Base-by-base conservation (phyloP, 169 alveolate genomes). In the Plasmodium knowlesi region DNA sequence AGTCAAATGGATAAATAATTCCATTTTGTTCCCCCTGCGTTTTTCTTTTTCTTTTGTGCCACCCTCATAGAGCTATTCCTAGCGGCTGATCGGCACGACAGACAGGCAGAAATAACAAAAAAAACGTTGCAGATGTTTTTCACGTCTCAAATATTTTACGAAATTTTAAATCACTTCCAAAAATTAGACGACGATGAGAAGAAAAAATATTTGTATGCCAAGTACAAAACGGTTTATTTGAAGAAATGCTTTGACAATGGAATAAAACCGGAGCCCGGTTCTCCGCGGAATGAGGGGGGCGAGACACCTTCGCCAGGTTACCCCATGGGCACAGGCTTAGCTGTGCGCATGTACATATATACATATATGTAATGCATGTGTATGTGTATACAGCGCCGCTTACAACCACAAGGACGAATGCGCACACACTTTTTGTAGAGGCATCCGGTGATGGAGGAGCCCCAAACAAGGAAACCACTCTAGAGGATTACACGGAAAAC, bases 111-210 rank as follows among this genome's bases (percentile, higher is more conserved):
- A 16, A 81, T 91, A 71, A 81, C 91, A 81, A 91, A 91, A 81
- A 80, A 46, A 72, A 91, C 95, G 74, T n/a, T 91, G 10, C 91
- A 81, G 12, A 81, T 91, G 92, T 91, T 91, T 91, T 91, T 80
- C 70, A 81, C 95, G 9, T 81, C 85, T 22, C 83, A 91, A 82
- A 91, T 91, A n/a, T 91, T 91, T 91, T 91, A 91, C 76, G 95
- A 91, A 81, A 91, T 91, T 81, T 82, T 91, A 72, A 82, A 76
- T 76, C 95, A 91, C 30, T 91, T 91, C 74, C 71, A 16, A 81
- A 43, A n/a, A 81, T 82, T 91, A 81, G 43, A 82, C 74, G 37
- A n/a, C 30, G 89, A 76, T 14, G 95, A 91, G 30, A 91, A 70
- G 39, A 82, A 91, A 82, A 91, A 91, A 91, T 91, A 81, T 67